Base-by-base conservation (phyloP, 768 basidiomycete species). In the Pseudohyphozyma bogoriensis region DNA sequence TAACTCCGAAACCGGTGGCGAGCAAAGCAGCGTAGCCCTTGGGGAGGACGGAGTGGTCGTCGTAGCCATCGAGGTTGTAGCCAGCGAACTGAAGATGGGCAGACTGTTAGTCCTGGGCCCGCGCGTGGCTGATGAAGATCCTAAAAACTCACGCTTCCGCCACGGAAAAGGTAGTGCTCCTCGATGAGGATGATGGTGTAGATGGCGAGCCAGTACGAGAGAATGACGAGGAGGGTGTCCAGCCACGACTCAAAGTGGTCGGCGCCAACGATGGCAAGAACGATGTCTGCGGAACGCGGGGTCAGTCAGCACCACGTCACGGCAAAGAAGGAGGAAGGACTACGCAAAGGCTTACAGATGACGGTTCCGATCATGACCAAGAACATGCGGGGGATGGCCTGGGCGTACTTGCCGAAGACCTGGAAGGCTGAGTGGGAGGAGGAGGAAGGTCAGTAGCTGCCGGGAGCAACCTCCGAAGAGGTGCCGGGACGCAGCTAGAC, bases 121-220 rank as follows among this genome's bases (percentile, higher is more conserved):
- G n/a, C n/a, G n/a, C n/a, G n/a, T n/a, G n/a, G n/a, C n/a, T n/a
- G n/a, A n/a, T n/a, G n/a, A n/a, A n/a, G n/a, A n/a, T n/a, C n/a
- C n/a, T n/a, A n/a, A 28, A 31, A 31, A 73, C n/a, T 69, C 60
- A 66, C 61, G 9, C 31, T 49, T 44, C 74, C 74, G 28, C 66
- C 60, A 35, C 78, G 75, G 78, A 81, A 80, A 69, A 80, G 73
- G 64, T 78, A 76, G 72, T 81, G 79, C 71, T 80, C 79, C 64
- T 77, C 75, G 24, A 78, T 68, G 37, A 80, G 73, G 65, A 80
- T 76, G 40, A 72, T 71, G 61, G 73, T 72, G 74, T 77, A 80
- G 69, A 80, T 79, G 22, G 77, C 75, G 51, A 79, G 77, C 80
- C 79, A 81, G 74, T 81, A 80, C 28, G 67, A 60, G 24, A 71